Base-by-base conservation (phyloP, 805 yeast species). In the Hanseniaspora valbyensis region DNA sequence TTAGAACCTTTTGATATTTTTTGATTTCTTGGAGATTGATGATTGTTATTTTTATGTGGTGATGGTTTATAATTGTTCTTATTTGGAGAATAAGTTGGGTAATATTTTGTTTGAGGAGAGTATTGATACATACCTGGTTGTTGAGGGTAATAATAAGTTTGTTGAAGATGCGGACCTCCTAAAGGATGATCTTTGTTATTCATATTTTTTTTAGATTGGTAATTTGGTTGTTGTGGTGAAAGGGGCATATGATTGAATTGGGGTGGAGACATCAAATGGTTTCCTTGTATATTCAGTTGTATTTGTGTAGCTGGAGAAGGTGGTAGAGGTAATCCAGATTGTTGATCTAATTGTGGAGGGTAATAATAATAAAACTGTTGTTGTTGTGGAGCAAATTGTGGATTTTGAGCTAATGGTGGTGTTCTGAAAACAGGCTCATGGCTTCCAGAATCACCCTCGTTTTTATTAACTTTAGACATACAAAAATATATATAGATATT, bases 211-310 rank as follows among this genome's bases (percentile, higher is more conserved):
- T 43, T 43, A 1, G 21, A 13, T 18, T 25, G 28, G 18, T 36
- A 36, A 8, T 25, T 28, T 2, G 39, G 13, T 34, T 29, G 42
- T 2, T 40, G 21, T 14, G 42, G 49, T 6, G 49, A 44, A 3
- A 8, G 28, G 8, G 38, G 36, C 10, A 32, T 14, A 16, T 36
- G 37, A 19, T 26, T 25, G 16, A 37, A 29, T 6, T 44, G 34
- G 2, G 36, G 42, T 21, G 49, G 49, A 6, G 49, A 37, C 49
- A 44, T 28, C 18, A 44, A 28, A 29, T 37, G 16, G 14, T 13
- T n/a, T 16, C 16, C 13, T 18, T 34, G 8, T 6, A 5, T 8
- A 8, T 34, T 34, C 16, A 22, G 14, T 7, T 16, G 39, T 14
- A 16, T 16, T 6, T 5, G 7, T n/a, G n/a, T n/a, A n/a, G n/a